Evolutionary conservation across 1,284 basidiomycete species (phyloP).

Genomic region (Irpex lacteus): DNA sequence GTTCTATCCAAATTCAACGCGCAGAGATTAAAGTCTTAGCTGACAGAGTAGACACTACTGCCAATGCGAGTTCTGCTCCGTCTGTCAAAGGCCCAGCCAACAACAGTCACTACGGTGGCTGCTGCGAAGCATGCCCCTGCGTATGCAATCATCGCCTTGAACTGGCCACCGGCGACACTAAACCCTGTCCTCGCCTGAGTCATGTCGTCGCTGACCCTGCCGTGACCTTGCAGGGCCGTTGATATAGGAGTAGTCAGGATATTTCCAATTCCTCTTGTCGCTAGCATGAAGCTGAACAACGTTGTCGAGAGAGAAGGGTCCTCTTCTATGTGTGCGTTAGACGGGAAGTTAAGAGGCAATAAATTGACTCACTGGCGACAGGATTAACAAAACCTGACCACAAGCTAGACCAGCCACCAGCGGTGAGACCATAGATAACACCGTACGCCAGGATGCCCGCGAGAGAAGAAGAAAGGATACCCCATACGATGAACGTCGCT

Average conservation of each 20-base stretch:
- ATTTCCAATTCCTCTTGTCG: constrained; percentile 6
- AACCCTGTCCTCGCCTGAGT: constrained; percentile 11
- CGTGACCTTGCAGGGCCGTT: constrained; percentile 4
- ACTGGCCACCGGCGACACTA: constrained; percentile 6
- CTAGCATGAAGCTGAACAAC: constrained; percentile 7
- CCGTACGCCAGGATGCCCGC: constrained; percentile 33
- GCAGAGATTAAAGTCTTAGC: no score
- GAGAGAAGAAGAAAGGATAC: constrained; percentile 31
- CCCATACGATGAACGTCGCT: constrained; percentile 38
- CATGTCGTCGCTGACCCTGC: not conserved
- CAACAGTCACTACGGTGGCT: constrained; percentile 1
- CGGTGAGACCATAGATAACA: constrained; percentile 32
- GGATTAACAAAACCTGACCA: constrained; percentile 33
- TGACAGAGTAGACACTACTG: not conserved
- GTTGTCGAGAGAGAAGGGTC: constrained; percentile 27
- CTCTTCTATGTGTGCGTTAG: constrained; percentile 26
- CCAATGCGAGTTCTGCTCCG: not conserved
- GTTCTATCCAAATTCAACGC: no score
- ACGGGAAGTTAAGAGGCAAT: not conserved
- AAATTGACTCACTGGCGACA: constrained; percentile 22
- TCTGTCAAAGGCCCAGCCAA: constrained; percentile 19
- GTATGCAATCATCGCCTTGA: constrained; percentile 4
- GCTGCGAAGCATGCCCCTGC: constrained; percentile 5
- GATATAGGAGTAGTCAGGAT: constrained; percentile 9
- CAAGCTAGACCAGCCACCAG: constrained; percentile 35